Base-by-base conservation (phyloP, 768 basidiomycete genomes). In the Clitopilus passeckerianus region DNA sequence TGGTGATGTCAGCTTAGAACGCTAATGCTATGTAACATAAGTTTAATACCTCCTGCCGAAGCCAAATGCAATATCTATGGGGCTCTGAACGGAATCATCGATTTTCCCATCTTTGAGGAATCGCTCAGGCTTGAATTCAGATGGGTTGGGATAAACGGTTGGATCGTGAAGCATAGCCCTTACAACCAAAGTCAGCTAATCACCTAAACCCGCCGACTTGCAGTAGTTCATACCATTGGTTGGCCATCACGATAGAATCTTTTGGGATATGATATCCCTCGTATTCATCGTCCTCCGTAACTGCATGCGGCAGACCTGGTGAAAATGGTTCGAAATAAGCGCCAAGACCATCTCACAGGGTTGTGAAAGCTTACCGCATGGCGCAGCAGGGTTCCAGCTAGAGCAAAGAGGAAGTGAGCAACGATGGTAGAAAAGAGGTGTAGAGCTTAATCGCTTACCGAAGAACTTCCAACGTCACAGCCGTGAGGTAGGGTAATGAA, bases 11-110 rank as follows among this genome's bases (percentile, higher is more conserved):
- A 53, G 33, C 10, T n/a, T n/a, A n/a, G 35, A 53, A 8, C 1
- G 9, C 33, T 14, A 22, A 53, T 14, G 18, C 20, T 23, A 10
- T 41, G 59, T 16, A 41, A 20, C 12, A 18, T 53, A 18, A 27
- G 14, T 8, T 53, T 12, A 10, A 20, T 60, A 60, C 59, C 59
- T 56, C 63, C 81, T 64, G 22, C 81, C 81, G 57, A 77, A 82
- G 3, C 81, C 81, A 57, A 81, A 82, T 53, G 74, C 74, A 27
- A 75, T 67, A 7, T 66, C 67, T 14, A 1, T 77, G 72, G 61
- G 79, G 77, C 2, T 30, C 35, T 50, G 77, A 72, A 1, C 73
- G 68, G 14, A 37, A 18, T 20, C 56, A 46, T 12, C 52, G 54
- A 6, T 61, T 56, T 2, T 30, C 46, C 1, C 5, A 6, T 2